Evolutionary conservation across 129 eudicot genomes (phyloP).

Genomic region (Pulicaria dysenterica): DNA sequence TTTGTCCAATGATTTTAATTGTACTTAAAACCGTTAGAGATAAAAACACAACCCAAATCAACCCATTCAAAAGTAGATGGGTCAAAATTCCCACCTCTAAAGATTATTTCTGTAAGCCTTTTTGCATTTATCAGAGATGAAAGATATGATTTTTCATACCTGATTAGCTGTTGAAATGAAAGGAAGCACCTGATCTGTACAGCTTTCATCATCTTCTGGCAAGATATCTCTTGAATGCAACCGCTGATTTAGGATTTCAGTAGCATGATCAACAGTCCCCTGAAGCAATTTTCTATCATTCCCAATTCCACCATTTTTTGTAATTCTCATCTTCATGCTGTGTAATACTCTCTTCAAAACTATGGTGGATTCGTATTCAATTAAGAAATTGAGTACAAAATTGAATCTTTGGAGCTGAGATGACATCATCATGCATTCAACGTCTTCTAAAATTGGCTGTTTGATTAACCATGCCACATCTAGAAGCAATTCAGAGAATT

Average conservation of each 20-base stretch:
- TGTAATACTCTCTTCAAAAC: conserved; percentile 63
- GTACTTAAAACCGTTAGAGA: no score
- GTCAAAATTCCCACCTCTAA: background rate
- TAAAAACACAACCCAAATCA: no score
- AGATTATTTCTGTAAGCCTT: background rate
- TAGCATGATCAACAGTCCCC: conserved; percentile 48
- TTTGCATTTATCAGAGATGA: background rate
- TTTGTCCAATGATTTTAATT: no score
- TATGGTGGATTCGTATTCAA: conserved; percentile 54
- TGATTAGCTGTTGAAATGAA: conserved; percentile 33
- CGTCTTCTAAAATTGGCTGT: conserved; percentile 52
- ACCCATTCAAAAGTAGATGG: background rate
- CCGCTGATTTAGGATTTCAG: conserved; percentile 39
- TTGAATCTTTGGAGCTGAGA: conserved; percentile 62
- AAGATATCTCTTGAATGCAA: conserved; percentile 17
- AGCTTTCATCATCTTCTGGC: conserved; percentile 37
- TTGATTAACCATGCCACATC: conserved; percentile 83
- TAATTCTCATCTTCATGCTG: conserved; percentile 35
- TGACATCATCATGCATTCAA: conserved; percentile 35
- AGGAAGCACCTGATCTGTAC: conserved; percentile 35
- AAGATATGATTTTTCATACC: conserved; percentile 31
- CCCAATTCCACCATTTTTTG: conserved; percentile 44
- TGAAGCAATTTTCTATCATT: conserved; percentile 43
- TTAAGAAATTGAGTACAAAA: conserved; percentile 51
- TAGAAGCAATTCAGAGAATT: conserved; percentile 54